Conservation (phyloP, 2,329 filamentous ascomycete species). For the Sclerotinia trifoliorum region DNA sequence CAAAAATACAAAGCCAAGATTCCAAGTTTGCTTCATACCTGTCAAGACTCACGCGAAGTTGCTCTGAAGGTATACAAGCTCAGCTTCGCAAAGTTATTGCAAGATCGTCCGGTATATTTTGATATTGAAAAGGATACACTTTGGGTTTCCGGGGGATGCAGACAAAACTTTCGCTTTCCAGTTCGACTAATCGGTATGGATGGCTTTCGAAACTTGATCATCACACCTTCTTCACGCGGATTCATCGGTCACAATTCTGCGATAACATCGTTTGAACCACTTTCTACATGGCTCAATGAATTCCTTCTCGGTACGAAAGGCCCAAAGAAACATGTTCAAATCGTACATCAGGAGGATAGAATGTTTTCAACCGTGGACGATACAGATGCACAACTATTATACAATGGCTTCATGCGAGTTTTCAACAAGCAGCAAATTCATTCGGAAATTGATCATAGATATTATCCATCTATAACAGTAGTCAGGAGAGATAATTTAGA, state of each 20-base stretch:
- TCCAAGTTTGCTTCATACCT: neutral
- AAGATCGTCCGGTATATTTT: neutral
- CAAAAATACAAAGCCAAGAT: neutral
- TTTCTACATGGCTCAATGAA: neutral
- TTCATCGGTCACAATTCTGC: fast-evolving
- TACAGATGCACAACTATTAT: neutral
- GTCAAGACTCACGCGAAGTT: neutral
- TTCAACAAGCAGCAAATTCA: neutral
- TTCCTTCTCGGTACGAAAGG: neutral
- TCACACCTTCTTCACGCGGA: neutral
- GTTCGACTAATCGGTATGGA: neutral
- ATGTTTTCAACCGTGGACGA: too few species aligned
- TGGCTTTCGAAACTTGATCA: neutral
- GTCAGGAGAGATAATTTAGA: neutral
- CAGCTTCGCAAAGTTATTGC: neutral
- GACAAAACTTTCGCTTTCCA: neutral
- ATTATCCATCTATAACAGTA: neutral
- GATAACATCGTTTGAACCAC: neutral
- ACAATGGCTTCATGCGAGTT: neutral
- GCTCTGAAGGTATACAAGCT: neutral
- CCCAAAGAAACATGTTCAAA: neutral
- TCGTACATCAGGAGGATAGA: too few species aligned
- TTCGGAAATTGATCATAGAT: too few species aligned
- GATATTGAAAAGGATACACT: neutral
- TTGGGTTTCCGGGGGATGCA: neutral